phyloP scores from a whole-genome alignment of 2,329 filamentous ascomycete genomes.

The Talaromyces sp. region DNA sequence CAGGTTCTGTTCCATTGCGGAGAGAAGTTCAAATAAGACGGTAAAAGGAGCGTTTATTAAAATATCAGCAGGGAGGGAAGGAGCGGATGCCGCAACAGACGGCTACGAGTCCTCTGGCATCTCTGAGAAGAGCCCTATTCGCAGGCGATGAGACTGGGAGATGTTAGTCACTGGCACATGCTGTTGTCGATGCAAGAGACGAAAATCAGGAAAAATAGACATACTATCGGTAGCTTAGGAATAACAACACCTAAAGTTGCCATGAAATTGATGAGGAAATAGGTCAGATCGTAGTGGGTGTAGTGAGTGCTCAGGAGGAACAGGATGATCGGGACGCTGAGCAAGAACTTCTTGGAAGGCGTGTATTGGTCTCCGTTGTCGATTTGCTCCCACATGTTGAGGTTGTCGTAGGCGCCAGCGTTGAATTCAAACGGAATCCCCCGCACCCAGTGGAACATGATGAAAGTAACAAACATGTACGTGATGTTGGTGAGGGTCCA shows the following conservation, averaged over 20 bases:
- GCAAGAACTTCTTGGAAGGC: slow-evolving; percentile 94
- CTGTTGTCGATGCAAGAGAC: not conserved
- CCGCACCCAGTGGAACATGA: slow-evolving; percentile 99
- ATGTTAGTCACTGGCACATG: slow-evolving; percentile 21
- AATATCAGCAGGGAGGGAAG: not conserved
- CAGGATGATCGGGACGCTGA: slow-evolving; percentile 87
- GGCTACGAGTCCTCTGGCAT: slow-evolving; percentile 55
- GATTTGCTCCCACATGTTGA: slow-evolving; percentile 99
- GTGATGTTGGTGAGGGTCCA: slow-evolving; percentile 99
- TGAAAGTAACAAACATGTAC: slow-evolving; percentile 97
- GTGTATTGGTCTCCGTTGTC: slow-evolving; percentile 99
- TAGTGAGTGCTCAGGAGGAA: slow-evolving; percentile 98
- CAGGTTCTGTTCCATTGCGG: not conserved
- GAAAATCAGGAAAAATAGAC: slow-evolving; percentile 35
- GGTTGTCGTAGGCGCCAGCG: slow-evolving; percentile 93
- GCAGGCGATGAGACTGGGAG: slow-evolving; percentile 68
- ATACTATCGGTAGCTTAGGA: slow-evolving; percentile 89
- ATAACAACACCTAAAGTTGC: slow-evolving; percentile 90
- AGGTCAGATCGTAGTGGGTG: slow-evolving; percentile 94
- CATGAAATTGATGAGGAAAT: slow-evolving; percentile 95
- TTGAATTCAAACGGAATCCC: slow-evolving; percentile 99
- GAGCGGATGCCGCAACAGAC: not conserved
- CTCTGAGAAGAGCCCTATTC: slow-evolving; percentile 68
- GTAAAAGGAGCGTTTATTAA: not conserved
- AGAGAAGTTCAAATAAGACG: not conserved